Percentiles rank a stretch among this genome's conserved stretches.
phyloP scores from a whole-genome alignment of 2,329 filamentous ascomycete species.

The Trichophyton schoenleinii region DNA sequence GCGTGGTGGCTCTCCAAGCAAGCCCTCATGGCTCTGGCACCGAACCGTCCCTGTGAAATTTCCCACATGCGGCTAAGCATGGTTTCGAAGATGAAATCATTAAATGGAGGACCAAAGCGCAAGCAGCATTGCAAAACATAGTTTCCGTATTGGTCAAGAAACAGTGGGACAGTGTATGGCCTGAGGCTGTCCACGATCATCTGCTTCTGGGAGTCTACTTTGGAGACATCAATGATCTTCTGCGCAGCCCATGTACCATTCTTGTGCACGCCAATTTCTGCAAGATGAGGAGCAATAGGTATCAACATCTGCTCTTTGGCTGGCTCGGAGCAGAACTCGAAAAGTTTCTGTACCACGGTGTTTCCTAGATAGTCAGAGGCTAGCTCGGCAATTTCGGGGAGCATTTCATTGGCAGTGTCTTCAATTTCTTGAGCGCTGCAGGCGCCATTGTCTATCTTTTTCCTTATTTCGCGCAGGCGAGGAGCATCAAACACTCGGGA shows the following conservation, averaged over 20 bases:
- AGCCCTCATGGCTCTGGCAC: constrained; percentile 88
- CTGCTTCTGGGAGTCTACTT: constrained; percentile 67
- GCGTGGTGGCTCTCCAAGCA: constrained; percentile 93
- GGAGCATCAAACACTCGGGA: constrained; percentile 86
- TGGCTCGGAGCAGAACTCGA: constrained; percentile 85
- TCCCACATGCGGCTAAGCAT: constrained; percentile 95
- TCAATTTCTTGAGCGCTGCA: constrained; percentile 81
- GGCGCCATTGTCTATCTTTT: constrained; percentile 91
- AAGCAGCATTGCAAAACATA: constrained; percentile 95
- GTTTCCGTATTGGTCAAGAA: constrained; percentile 96
- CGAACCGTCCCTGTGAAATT: constrained; percentile 81
- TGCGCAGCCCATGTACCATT: constrained; percentile 98
- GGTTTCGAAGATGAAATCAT: constrained; percentile 94
- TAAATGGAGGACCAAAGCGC: constrained; percentile 77
- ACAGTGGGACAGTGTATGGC: constrained; percentile 77
- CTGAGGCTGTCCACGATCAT: constrained; percentile 74
- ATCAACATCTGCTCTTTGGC: constrained; percentile 83
- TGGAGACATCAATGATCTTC: constrained; percentile 96
- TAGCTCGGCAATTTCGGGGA: constrained; percentile 89
- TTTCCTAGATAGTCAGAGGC: constrained; percentile 95
- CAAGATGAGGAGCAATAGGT: constrained; percentile 80
- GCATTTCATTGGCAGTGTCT: constrained; percentile 81
- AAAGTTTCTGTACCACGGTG: constrained; percentile 98
- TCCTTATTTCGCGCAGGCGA: constrained; percentile 86
- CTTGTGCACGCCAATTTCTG: constrained; percentile 96